A percentile compares a stretch with the other conserved stretches of the same genome.
Conservation (phyloP, 768 basidiomycete species). For the Auricularia sp. region DNA sequence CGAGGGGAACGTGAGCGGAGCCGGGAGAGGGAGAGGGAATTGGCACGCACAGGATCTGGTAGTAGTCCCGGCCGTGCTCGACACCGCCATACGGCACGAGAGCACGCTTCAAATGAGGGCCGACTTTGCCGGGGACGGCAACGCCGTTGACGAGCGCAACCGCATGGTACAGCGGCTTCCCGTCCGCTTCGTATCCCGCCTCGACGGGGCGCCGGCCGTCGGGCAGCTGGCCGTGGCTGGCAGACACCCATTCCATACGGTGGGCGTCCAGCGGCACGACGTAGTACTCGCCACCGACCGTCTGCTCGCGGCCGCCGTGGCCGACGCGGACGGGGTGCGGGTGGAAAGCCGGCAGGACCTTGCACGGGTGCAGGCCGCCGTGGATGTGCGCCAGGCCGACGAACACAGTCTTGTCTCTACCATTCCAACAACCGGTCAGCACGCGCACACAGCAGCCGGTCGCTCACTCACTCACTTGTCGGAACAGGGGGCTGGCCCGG, state of each 20-base stretch:
- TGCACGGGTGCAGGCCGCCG: not conserved
- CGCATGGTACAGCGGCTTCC: constrained; percentile 60
- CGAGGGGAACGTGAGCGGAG: too few species aligned
- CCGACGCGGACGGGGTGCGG: constrained; percentile 37
- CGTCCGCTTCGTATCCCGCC: constrained; percentile 67
- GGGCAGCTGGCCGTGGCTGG: constrained; percentile 53
- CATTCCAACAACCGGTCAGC: not conserved
- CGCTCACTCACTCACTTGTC: not conserved
- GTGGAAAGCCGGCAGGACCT: not conserved
- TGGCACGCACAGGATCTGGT: constrained; percentile 34
- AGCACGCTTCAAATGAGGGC: constrained; percentile 52
- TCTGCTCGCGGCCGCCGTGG: constrained; percentile 52
- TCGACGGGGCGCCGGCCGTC: constrained; percentile 49
- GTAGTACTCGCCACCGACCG: constrained; percentile 53
- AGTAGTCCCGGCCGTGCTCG: constrained; percentile 27
- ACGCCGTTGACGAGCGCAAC: constrained; percentile 41
- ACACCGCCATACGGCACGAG: constrained; percentile 34
- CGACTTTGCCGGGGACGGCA: constrained; percentile 63
- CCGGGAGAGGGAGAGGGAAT: too few species aligned
- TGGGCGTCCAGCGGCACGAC: constrained; percentile 47
- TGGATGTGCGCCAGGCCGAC: not conserved
- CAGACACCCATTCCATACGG: constrained; percentile 67
- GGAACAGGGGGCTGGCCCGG: not conserved
- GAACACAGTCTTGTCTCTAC: not conserved
- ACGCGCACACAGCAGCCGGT: not conserved